These are phyloP conservation scores for Gentiana straminea DNA, from an alignment of 257 asterid genomes.

Conservation along the genomic window DNA sequence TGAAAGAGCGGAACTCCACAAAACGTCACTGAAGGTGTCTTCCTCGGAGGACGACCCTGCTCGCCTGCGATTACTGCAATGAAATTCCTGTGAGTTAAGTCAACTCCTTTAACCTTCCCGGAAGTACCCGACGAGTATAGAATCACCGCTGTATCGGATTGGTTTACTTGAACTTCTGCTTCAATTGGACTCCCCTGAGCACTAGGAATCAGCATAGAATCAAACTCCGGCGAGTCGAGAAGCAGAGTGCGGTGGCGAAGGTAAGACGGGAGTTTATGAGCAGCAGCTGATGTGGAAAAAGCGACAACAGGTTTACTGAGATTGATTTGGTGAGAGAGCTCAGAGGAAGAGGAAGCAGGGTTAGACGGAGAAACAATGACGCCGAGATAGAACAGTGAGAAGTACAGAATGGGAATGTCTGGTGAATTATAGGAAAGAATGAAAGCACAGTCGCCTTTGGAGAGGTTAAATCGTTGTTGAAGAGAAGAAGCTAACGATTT, in stretches of 20 bases:
- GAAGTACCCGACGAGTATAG: slow-evolving; percentile 64
- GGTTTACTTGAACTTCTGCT: slow-evolving; percentile 4
- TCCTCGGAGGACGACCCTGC: slow-evolving; percentile 13
- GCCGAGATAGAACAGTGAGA: slow-evolving; percentile 11
- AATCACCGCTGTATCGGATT: slow-evolving; percentile 44
- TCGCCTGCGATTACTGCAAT: slow-evolving; percentile 21
- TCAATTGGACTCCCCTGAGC: neutral
- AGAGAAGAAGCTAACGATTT: slow-evolving; percentile 11
- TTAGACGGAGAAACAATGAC: slow-evolving; percentile 12
- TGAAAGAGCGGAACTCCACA: slow-evolving; percentile 43
- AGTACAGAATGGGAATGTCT: slow-evolving; percentile 7
- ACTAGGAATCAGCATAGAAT: neutral
- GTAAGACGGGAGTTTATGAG: slow-evolving; percentile 11
- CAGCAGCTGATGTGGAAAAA: slow-evolving; percentile 2
- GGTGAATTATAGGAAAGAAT: slow-evolving; percentile 8
- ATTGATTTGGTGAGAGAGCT: slow-evolving; percentile 4
- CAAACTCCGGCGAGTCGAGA: slow-evolving; percentile 12
- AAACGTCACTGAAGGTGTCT: slow-evolving; percentile 20
- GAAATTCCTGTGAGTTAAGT: slow-evolving; percentile 38
- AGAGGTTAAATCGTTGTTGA: slow-evolving; percentile 3
- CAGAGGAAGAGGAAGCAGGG: slow-evolving; percentile 6
- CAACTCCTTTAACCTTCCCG: slow-evolving; percentile 50
- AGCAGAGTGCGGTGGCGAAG: neutral
- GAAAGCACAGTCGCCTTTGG: slow-evolving; percentile 11
- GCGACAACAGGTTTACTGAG: slow-evolving; percentile 9